A percentile compares a stretch with the other conserved stretches of the same genome.
Evolutionary conservation across 805 yeast species (phyloP).

Genomic region (Metschnikowia similis): DNA sequence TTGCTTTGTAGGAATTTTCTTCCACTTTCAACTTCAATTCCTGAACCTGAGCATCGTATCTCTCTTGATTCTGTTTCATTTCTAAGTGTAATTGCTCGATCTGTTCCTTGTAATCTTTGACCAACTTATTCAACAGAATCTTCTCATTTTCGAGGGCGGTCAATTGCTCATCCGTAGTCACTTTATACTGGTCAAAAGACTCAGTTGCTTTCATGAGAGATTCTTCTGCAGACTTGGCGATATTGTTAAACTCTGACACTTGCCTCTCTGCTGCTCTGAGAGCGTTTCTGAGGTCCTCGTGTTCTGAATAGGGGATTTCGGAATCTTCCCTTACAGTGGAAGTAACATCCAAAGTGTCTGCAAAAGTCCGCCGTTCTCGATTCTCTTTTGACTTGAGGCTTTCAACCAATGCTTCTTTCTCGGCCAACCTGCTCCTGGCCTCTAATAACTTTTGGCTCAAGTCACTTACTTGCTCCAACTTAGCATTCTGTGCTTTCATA

Average conservation of each 20-base stretch:
- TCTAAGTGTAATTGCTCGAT: conserved; percentile 5
- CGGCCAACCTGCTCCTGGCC: conserved; percentile 38
- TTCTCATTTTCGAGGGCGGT: conserved; percentile 23
- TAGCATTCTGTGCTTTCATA: conserved; percentile 50
- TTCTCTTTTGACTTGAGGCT: conserved; percentile 23
- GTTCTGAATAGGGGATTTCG: conserved; percentile 20
- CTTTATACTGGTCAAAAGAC: conserved; percentile 44
- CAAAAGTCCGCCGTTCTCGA: background rate
- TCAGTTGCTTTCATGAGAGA: conserved; percentile 53
- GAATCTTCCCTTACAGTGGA: background rate
- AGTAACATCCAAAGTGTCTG: background rate
- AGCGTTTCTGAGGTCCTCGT: conserved; percentile 49
- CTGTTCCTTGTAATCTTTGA: conserved; percentile 11
- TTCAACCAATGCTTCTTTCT: conserved; percentile 38
- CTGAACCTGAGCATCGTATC: conserved; percentile 9
- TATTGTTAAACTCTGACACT: conserved; percentile 55
- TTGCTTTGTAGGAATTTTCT: conserved; percentile 28
- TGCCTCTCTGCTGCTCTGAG: conserved; percentile 54
- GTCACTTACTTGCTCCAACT: conserved; percentile 52
- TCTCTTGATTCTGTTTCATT: conserved; percentile 4
- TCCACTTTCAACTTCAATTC: conserved; percentile 20
- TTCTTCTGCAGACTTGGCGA: conserved; percentile 64
- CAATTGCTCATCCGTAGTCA: conserved; percentile 21
- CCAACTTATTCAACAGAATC: conserved; percentile 18
- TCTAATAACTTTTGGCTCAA: conserved; percentile 43